A percentile compares a stretch with the other conserved stretches of the same genome.
Conservation (phyloP, 1,284 basidiomycete species). For the Ceratobasidium theobromae region DNA sequence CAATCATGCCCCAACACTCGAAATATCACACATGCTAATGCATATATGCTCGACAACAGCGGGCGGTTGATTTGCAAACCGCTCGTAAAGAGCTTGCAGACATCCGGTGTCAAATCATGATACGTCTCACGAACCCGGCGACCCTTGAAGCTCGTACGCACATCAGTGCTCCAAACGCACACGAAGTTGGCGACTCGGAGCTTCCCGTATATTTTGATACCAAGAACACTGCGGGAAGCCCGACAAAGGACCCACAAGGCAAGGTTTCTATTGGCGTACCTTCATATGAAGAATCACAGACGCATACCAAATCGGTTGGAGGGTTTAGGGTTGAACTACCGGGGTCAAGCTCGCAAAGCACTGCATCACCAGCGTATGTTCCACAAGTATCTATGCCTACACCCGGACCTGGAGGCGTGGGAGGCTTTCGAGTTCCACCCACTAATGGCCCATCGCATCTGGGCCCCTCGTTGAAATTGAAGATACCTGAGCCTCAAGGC, state of each 20-base stretch:
- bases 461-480: neutral
- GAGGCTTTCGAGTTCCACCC: constrained; percentile 12
- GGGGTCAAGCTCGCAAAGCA: neutral
- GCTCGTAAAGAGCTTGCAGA: constrained; percentile 10
- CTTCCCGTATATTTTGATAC: constrained; percentile 7
- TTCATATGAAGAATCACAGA: constrained; percentile 18
- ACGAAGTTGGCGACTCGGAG: constrained; percentile 15
- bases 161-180: constrained; percentile 1
- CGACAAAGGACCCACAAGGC: neutral
- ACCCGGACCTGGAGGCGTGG: constrained; percentile 14
- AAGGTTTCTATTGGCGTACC: constrained; percentile 10
- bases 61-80: neutral
- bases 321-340: constrained; percentile 10
- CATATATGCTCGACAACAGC: neutral
- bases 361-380: neutral
- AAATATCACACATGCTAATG: neutral
- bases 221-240: neutral
- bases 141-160: neutral
- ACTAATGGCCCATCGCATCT: neutral
- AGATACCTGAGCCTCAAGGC: neutral
- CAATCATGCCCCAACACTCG: neutral
- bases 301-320: neutral
- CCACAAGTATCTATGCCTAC: constrained; percentile 3
- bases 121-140: constrained; percentile 11
- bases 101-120: constrained; percentile 19